Conservation (phyloP, 176 grass and related monocot genomes). For the Oryza meridionalis region DNA sequence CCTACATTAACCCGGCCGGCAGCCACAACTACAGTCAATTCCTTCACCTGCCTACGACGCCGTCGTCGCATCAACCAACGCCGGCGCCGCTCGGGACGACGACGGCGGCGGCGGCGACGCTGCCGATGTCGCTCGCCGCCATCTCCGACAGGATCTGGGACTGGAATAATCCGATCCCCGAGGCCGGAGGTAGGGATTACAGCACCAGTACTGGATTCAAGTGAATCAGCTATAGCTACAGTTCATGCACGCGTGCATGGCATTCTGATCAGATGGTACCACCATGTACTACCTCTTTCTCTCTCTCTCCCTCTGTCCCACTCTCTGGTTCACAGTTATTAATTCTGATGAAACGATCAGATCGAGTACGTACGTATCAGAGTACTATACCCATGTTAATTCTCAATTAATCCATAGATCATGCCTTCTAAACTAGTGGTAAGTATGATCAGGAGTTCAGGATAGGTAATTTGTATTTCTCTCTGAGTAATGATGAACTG, state of each 20-base stretch:
- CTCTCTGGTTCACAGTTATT: slow-evolving; percentile 4
- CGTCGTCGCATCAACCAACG: slow-evolving; percentile 25
- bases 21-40: slow-evolving; percentile 37
- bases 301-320: not conserved
- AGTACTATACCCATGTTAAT: not conserved
- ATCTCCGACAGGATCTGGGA: slow-evolving; percentile 95
- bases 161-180: slow-evolving; percentile 73
- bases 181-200: slow-evolving; percentile 57
- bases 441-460: slow-evolving; percentile 41
- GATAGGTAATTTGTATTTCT: slow-evolving; percentile 49
- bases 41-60: slow-evolving; percentile 34
- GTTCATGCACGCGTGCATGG: slow-evolving; percentile 35
- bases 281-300: not conserved
- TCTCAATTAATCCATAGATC: slow-evolving; percentile 34
- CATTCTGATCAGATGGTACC: slow-evolving; percentile 28
- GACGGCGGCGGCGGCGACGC: not conserved
- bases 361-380: not conserved
- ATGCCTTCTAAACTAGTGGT: slow-evolving; percentile 5
- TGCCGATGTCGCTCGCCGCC: slow-evolving; percentile 59
- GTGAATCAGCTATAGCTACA: slow-evolving; percentile 32
- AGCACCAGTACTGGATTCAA: slow-evolving; percentile 53
- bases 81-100: slow-evolving; percentile 26
- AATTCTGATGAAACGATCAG: slow-evolving; percentile 44
- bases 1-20: slow-evolving; percentile 19
- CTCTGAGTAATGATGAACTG: slow-evolving; percentile 22